Conservation (phyloP, 179 eudicot genomes). For the Silene vulgaris region DNA sequence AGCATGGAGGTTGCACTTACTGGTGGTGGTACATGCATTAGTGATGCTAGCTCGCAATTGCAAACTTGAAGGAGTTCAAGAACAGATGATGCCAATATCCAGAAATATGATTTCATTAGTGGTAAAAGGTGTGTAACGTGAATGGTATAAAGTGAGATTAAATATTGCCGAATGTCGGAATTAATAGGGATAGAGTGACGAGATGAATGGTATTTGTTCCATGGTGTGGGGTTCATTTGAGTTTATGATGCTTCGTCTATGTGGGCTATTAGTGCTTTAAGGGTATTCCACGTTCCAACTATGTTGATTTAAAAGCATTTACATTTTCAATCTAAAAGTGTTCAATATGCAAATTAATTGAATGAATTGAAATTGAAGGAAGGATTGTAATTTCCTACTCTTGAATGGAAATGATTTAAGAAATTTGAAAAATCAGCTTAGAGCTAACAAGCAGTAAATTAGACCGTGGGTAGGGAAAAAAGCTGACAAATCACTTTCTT, state of each 20-base stretch:
- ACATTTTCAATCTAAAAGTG: background rate
- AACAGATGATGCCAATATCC: conserved; percentile 58
- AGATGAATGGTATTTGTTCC: background rate
- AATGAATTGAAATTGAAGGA: too few species aligned
- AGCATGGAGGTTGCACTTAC: conserved; percentile 87
- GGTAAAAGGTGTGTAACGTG: conserved; percentile 4
- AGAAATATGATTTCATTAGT: conserved; percentile 3
- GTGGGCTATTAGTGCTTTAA: background rate
- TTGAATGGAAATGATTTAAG: too few species aligned
- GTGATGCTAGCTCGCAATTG: conserved; percentile 84
- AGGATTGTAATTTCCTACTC: too few species aligned
- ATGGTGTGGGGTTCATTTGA: background rate
- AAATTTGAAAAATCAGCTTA: too few species aligned
- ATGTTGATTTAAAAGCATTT: background rate
- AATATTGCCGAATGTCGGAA: background rate
- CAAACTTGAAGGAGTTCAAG: conserved; percentile 94
- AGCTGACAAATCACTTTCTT: too few species aligned
- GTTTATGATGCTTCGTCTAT: background rate
- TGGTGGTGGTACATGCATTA: conserved; percentile 92
- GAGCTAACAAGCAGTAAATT: too few species aligned
- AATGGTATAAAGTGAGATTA: background rate
- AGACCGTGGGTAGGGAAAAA: too few species aligned
- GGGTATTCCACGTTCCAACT: background rate
- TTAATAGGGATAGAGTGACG: background rate
- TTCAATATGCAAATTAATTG: too few species aligned